Evolutionary conservation across 805 yeast species (phyloP), one percentile per base, ranked within the genome.

Genomic region (Candida nonsorbophila): DNA sequence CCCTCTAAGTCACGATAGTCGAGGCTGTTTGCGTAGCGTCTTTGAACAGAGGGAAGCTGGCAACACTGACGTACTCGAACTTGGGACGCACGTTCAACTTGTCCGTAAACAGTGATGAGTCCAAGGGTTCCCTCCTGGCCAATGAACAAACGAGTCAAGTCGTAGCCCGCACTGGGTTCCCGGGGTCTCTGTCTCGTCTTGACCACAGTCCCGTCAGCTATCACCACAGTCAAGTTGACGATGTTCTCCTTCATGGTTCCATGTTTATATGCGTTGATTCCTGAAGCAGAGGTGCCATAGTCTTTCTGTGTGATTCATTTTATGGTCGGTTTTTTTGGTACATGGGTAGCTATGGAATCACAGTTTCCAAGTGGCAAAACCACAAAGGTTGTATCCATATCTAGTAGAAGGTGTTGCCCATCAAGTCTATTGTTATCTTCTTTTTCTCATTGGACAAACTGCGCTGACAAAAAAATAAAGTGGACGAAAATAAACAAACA

Each of bases 221-320:
- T 60, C 8, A 84, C 95, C 19, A 81, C 90, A 1, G 87, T 83
- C 36, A 84, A 47, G 36, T 77, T 73, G 10, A 81, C 63, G 14
- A 84, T 84, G 48, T 84, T 83, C 39, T 83, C 90, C 44, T 78
- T 79, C 90, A 84, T 84, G 2, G 94, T 82, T 9, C 94, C 94
- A 49, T 81, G 82, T 35, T 78, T 66, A 28, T 78, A 79, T 8
- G 94, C 90, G 45, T 84, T 84, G 7, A 92, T 81, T 7, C 94
- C 94, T 12, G 87, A 79, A 29, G 90, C 84, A 7, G 83, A 76
- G 2, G 86, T 84, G 14, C 75, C n/a, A n/a, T n/a, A n/a, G n/a
- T n/a, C n/a, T n/a, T n/a, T n/a, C n/a, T n/a, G n/a, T n/a, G n/a
- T n/a, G n/a, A n/a, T n/a, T n/a, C n/a, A n/a, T n/a, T n/a, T n/a